Base-by-base conservation (phyloP, 371 early-diverging fungal genomes). In the Mucor mucedo region DNA sequence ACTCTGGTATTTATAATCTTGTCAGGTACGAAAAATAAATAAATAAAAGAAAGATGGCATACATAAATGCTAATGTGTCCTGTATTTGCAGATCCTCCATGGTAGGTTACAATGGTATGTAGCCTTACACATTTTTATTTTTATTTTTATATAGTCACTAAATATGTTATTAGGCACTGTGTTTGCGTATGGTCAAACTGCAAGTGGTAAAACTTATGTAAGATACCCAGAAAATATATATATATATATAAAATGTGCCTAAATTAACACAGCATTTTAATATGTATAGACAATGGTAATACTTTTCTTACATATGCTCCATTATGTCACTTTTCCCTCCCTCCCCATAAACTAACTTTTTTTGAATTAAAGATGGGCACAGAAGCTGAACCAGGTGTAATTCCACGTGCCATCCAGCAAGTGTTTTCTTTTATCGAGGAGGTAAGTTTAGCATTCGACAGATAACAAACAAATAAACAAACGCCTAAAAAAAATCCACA, bases 161-260 rank as follows among this genome's bases (percentile, higher is more conserved):
- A 21, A 47, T 21, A 45, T n/a, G 16, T 16, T 6, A 9, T 21
- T 63, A 72, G 92, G 92, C 35, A 92, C 93, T 21, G 89, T 94
- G 14, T 95, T 95, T 83, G 96, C 96, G 3, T 97, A 96, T 70
- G 97, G 97, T 29, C 98, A 98, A 75, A 99, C 99, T 16, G 92
- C 95, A 0, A 91, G 93, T 50, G 99, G 99, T 42, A 99, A 99
- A 76, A 98, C 99, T 30, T 90, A 77, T 77, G 87, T 86, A 83
- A 65, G 80, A 60, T 27, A 13, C 1, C 28, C 28, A 28, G 3
- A 50, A 27, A 48, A 28, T 7, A 27, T 2, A 48, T 48, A 5
- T 21, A 21, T 21, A 21, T 21, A 48, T 8, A 44, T 44, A 16
- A 2, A 44, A 41, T 41, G 41, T 44, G 2, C 16, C 13, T 44